Base-by-base conservation (phyloP, 1,284 basidiomycete species). In the Wallemia ichthyophaga region DNA sequence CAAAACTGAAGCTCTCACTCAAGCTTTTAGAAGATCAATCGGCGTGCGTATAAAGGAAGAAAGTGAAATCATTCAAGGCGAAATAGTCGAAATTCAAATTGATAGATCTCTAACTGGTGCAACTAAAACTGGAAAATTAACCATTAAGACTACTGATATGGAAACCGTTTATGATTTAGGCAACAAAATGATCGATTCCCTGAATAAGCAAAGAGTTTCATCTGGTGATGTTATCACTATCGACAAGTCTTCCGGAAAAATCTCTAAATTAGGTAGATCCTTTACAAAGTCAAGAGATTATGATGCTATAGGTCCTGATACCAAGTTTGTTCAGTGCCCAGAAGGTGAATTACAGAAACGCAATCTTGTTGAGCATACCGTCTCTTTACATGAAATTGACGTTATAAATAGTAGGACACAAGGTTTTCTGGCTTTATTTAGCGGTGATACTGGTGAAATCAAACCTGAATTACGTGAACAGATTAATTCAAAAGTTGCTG, bases 61-160 rank as follows among this genome's bases (percentile, higher is more conserved):
- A 73, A 86, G 85, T 1, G 92, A 98, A 69, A 78, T 96, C 56
- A 91, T 98, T 62, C 88, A 95, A 69, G 92, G 94, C 61, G 94
- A 98, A 70, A 88, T 98, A 1, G 89, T 98, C 11, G 92, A 99
- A 71, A 91, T 98, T 65, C 89, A 95, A 70, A 92, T 98, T 65
- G 91, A 98, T 74, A 77, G 92, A 56, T 92, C 87, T 71, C 73
- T 98, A 58, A 96, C 92, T 56, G 94, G 94, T 27, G 88, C 91
- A 0, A 95, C 91, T 17, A 98, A 96, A 73, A 96, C 92, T 0
- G 92, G 94, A 5, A 92, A 95, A 69, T 72, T 98, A 61, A 96
- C 92, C 0, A 84, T 98, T 67, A 98, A 98, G 72, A 95, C 89
- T 11, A 96, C 91, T 2, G 92, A 98, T 70, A 98, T 98, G 92